A percentile compares a stretch with the other conserved stretches of the same genome.
Evolutionary conservation across 2,329 filamentous ascomycete genomes (phyloP).

Genomic region (Exophiala mesophila): DNA sequence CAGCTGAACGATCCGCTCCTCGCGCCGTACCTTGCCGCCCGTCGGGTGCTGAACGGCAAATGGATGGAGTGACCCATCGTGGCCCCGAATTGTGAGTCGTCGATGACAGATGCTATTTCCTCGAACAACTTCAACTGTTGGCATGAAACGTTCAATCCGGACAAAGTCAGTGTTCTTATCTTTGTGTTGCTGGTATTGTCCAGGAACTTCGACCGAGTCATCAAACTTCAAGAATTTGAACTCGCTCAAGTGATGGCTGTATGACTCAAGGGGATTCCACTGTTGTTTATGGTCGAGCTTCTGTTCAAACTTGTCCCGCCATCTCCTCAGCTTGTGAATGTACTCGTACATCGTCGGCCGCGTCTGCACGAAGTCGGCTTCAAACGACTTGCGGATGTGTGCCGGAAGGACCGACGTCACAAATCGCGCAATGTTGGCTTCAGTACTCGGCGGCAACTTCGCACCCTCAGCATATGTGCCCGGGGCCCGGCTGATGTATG

Average conservation of each 20-base stretch:
- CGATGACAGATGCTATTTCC: constrained; percentile 88
- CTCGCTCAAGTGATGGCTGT: constrained; percentile 87
- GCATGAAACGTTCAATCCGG: constrained; percentile 92
- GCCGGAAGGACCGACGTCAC: constrained; percentile 91
- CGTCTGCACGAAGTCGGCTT: constrained; percentile 90
- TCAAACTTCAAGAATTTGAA: constrained; percentile 98
- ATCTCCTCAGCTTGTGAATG: constrained; percentile 90
- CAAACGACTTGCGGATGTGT: constrained; percentile 94
- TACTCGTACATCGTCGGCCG: constrained; percentile 99
- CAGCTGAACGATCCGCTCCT: constrained; percentile 90
- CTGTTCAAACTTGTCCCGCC: constrained; percentile 97
- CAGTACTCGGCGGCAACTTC: constrained; percentile 82
- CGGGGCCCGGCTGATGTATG: constrained; percentile 85
- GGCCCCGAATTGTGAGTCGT: constrained; percentile 89
- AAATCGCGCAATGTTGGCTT: constrained; percentile 94
- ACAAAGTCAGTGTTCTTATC: constrained; percentile 99
- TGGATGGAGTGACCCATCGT: constrained; percentile 88
- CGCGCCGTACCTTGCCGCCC: constrained; percentile 82
- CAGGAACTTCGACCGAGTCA: constrained; percentile 85
- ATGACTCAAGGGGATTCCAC: constrained; percentile 71
- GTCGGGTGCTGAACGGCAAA: constrained; percentile 97
- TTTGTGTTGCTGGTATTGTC: constrained; percentile 93
- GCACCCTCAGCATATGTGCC: constrained; percentile 82
- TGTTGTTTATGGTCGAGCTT: constrained; percentile 81
- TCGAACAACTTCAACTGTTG: constrained; percentile 87